A percentile compares a stretch with the other conserved stretches of the same genome.
These are phyloP conservation scores for Corinectria fuckeliana DNA, from an alignment of 2,329 filamentous ascomycete species.

Conservation along the genomic window DNA sequence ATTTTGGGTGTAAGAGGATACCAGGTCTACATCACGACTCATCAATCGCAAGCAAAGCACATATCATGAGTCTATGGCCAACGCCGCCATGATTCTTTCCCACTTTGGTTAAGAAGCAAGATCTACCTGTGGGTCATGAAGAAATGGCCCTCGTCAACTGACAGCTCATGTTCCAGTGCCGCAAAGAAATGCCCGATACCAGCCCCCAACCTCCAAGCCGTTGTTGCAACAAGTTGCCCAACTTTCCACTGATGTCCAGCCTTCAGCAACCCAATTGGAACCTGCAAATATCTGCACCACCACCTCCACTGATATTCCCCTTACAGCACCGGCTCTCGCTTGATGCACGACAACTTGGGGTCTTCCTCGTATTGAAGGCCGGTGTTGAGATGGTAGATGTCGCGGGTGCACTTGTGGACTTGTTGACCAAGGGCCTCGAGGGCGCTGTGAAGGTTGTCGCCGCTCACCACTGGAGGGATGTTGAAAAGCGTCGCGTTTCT, in stretches of 20 bases:
- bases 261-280: neutral
- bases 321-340: constrained; percentile 3
- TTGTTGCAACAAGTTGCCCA: neutral
- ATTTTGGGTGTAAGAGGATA: constrained; percentile 27
- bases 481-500: constrained; percentile 5
- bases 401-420: constrained; percentile 11
- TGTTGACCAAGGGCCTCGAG: constrained; percentile 10
- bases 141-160: constrained; percentile 5
- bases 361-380: constrained; percentile 9
- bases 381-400: constrained; percentile 12
- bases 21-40: constrained; percentile 32
- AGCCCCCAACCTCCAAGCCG: too few relatives aligned
- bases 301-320: too few relatives aligned
- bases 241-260: neutral
- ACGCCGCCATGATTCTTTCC: constrained; percentile 1
- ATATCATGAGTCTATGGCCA: constrained; percentile 6
- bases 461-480: neutral
- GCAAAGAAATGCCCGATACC: too few relatives aligned
- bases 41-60: constrained; percentile 30
- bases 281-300: neutral
- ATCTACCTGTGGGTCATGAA: constrained; percentile 13
- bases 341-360: neutral
- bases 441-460: neutral
- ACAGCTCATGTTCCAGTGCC: constrained; percentile 17
- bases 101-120: constrained; percentile 9